Evolutionary conservation across 768 basidiomycete genomes (phyloP), one percentile per base, ranked within the genome.

Genomic region (Serendipita sp.): DNA sequence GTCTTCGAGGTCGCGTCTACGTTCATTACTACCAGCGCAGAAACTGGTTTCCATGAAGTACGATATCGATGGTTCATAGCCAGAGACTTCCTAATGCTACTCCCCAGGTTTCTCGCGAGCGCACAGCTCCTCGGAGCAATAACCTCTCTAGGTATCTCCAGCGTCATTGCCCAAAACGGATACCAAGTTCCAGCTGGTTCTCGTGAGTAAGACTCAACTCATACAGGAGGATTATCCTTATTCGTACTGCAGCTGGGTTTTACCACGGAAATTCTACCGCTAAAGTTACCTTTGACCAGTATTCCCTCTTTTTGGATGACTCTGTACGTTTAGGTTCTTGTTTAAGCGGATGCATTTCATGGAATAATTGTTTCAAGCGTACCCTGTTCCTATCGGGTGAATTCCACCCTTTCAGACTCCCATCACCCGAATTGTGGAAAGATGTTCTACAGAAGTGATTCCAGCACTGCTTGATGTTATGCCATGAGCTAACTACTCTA

Each of bases 371-470:
- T 8, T 8, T 51, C 48, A 58, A 68, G 60, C 52, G 71, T n/a
- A 51, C 70, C 15, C 70, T 69, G 54, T 60, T 71, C 15, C 69
- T 68, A 36, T 65, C 66, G 44, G 70, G 70, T 34, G 71, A 71
- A 54, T 44, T 71, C 10, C 71, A 71, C 44, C 68, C 70, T 1
- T 71, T 69, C 68, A 52, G 71, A 23, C 63, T 70, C 38, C 71
- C 71, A 38, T 70, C 69, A 5, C 65, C 64, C 18, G 23, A 56
- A 8, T 44, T 66, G 41, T 71, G 71, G 71, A 63, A 64, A 28
- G 71, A 71, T 62, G 67, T 71, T 30, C 66, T 71, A 23, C 65
- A 71, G 51, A 71, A 71, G 65, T 58, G 70, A 60, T 69, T 70
- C 66, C 71, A 69, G 13, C 30, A 28, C 23, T 28, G 35, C 13